phyloP scores from a whole-genome alignment of 768 basidiomycete species.

The Mycena olivaceomarginata region DNA sequence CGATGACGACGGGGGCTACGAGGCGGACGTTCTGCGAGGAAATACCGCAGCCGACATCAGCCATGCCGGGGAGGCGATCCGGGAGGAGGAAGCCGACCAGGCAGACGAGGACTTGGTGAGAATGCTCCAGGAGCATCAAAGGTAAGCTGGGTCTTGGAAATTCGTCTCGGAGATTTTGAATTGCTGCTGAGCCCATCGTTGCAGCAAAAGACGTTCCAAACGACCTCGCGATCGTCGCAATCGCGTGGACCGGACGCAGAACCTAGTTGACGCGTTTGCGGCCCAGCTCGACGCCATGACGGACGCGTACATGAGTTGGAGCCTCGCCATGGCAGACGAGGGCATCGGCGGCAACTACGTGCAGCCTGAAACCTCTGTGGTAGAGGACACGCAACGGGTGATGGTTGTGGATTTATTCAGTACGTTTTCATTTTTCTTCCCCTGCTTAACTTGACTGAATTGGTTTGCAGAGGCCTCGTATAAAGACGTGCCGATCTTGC shows the following conservation, averaged over 20 bases:
- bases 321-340: not conserved
- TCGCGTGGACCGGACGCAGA: not conserved
- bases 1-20: not conserved
- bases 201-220: too few species aligned
- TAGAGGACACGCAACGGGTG: not conserved
- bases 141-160: too few species aligned
- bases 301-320: not conserved
- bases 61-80: conserved; percentile 6
- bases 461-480: not conserved
- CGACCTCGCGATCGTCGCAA: not conserved
- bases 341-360: not conserved
- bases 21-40: not conserved
- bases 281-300: conserved; percentile 4
- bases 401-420: not conserved
- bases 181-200: too few species aligned
- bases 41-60: not conserved
- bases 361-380: not conserved
- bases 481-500: not conserved
- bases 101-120: too few species aligned
- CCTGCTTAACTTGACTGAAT: not conserved
- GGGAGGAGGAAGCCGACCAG: not conserved
- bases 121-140: too few species aligned
- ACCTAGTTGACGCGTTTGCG: not conserved
- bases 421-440: not conserved
- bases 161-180: too few species aligned